Conservation (phyloP, 352 stramenopile species). For the Phytophthora pseudosyringae region DNA sequence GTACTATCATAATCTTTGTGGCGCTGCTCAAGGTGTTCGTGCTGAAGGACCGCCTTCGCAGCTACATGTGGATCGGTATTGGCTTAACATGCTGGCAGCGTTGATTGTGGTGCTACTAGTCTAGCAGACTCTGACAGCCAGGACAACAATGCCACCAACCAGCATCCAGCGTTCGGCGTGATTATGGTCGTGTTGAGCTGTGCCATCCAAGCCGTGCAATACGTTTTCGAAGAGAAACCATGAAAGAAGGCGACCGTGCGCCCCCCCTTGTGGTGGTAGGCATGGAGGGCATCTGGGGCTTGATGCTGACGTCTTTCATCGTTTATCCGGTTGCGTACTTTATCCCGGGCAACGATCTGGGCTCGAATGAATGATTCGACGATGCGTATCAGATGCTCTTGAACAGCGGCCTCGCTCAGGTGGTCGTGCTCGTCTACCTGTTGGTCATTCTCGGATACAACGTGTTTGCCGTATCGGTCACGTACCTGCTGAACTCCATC, state of each 20-base stretch:
- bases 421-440: slow-evolving; percentile 89
- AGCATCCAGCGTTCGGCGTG: slow-evolving; percentile 91
- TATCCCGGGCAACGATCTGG: slow-evolving; percentile 92
- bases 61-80: slow-evolving; percentile 98
- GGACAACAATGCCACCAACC: slow-evolving; percentile 58
- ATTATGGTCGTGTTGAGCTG: slow-evolving; percentile 95
- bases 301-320: slow-evolving; percentile 92
- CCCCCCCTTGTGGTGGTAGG: slow-evolving; percentile 94
- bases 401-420: slow-evolving; percentile 68
- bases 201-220: slow-evolving; percentile 95
- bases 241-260: slow-evolving; percentile 93
- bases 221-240: slow-evolving; percentile 98
- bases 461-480: slow-evolving; percentile 97
- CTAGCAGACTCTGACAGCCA: slow-evolving; percentile 84
- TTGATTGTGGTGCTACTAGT: slow-evolving; percentile 94
- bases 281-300: slow-evolving; percentile 97
- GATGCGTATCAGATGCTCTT: slow-evolving; percentile 78
- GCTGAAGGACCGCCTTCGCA: slow-evolving; percentile 88
- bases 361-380: slow-evolving; percentile 94
- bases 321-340: slow-evolving; percentile 94
- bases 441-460: slow-evolving; percentile 97
- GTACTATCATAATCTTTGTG: slow-evolving; percentile 97
- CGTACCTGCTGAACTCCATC: slow-evolving; percentile 96
- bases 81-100: slow-evolving; percentile 94
- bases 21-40: slow-evolving; percentile 96